Conservation (phyloP, 352 stramenopile genomes). For the Phytophthora palmivora region DNA sequence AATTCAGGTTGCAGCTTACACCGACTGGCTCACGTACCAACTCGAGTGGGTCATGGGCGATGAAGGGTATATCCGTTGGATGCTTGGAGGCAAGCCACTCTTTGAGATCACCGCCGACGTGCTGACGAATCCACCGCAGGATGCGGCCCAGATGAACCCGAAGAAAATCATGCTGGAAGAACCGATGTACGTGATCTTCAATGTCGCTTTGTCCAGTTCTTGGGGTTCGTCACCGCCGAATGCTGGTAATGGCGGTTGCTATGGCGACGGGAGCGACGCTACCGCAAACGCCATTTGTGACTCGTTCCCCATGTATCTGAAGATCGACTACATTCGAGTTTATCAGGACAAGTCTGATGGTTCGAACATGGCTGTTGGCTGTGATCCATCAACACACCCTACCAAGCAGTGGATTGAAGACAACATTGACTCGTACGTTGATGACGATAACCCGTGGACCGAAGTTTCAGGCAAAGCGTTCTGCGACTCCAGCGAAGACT, state of each 20-base stretch:
- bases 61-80: conserved; percentile 56
- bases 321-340: conserved; percentile 80
- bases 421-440: conserved; percentile 71
- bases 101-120: conserved; percentile 84
- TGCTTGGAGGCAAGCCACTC: conserved; percentile 83
- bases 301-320: conserved; percentile 71
- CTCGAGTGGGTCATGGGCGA: conserved; percentile 71
- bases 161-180: conserved; percentile 93
- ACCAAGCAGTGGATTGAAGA: conserved; percentile 72
- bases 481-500: conserved; percentile 62
- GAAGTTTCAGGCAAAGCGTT: conserved; percentile 56
- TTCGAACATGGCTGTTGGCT: conserved; percentile 54
- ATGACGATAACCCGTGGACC: conserved; percentile 52
- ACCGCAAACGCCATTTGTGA: conserved; percentile 58
- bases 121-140: conserved; percentile 57
- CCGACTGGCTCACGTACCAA: no score
- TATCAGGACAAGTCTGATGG: conserved; percentile 51
- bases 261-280: conserved; percentile 46
- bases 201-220: conserved; percentile 91
- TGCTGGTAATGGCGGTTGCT: conserved; percentile 44
- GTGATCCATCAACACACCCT: conserved; percentile 59
- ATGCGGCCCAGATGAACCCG: conserved; percentile 42
- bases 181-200: conserved; percentile 95
- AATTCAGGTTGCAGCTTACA: conserved; percentile 81
- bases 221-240: conserved; percentile 80